Evolutionary conservation across 2,329 filamentous ascomycete genomes (phyloP), one percentile per base, ranked within the genome.

Genomic region (Gnomoniopsis smithogilvyi): DNA sequence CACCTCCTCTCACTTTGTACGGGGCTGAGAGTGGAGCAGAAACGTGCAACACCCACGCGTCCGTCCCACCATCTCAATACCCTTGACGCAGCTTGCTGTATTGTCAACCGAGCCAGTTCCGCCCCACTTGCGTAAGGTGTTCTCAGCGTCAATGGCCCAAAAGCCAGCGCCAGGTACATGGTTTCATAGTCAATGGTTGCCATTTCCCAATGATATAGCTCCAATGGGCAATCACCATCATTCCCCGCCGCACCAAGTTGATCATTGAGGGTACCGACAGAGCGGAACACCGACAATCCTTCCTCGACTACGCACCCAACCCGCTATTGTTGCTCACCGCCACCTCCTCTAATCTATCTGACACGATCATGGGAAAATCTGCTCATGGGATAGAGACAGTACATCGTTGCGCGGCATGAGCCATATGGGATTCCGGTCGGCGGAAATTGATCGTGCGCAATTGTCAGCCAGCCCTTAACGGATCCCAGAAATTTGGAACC

Each of bases 11-110:
- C 15, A 43, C 36, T 38, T 49, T 53, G 49, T 56, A 51, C 50
- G 60, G 53, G 49, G 56, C 52, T 14, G 8, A 21, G 12, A 41
- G 38, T 55, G 48, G 49, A 45, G 48, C 59, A 56, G 47, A 51
- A 59, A 54, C 52, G 49, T 59, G 60, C 56, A 53, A 56, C 52
- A 51, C 36, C 51, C 41, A 48, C 41, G 33, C 54, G 45, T 41
- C 19, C 46, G 56, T 61, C 53, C 59, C 59, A 61, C 56, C 41
- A 47, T 26, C 55, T 46, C 43, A 55, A 45, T 46, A 51, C 30
- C 33, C 48, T 54, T 21, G 46, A 8, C 26, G 19, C 38, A 43
- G 47, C 17, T 41, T n/a, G n/a, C 48, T 45, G 43, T 38, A 51
- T 10, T 26, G 38, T 48, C 26, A 52, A 24, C 51, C 43, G 46